Evolutionary conservation across 2,329 filamentous ascomycete species (phyloP).

Genomic region (Cercospora sojina): DNA sequence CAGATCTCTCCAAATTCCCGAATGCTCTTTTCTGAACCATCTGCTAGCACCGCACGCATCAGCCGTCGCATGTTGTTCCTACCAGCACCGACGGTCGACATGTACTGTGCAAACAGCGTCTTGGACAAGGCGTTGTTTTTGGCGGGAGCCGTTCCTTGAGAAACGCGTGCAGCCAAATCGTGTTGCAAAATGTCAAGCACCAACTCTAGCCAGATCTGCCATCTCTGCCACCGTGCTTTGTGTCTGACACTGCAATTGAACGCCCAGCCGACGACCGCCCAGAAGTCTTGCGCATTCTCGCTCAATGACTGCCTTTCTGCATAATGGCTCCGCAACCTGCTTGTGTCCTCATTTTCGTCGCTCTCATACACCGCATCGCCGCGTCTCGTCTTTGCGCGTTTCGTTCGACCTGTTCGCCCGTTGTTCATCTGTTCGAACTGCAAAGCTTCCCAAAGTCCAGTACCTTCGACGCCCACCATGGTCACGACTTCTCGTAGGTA

Average conservation of each 20-base stretch:
- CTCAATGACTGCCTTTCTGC: slow-evolving; percentile 68
- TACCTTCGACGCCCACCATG: slow-evolving; percentile 67
- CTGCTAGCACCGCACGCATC: slow-evolving; percentile 66
- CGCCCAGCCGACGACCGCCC: slow-evolving; percentile 85
- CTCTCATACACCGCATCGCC: slow-evolving; percentile 1
- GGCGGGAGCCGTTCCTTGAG: slow-evolving; percentile 23
- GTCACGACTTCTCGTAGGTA: slow-evolving; percentile 68
- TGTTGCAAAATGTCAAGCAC: slow-evolving; percentile 75
- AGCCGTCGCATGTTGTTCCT: slow-evolving; percentile 53
- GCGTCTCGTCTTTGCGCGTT: slow-evolving; percentile 21
- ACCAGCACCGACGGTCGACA: slow-evolving; percentile 43
- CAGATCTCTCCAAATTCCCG: slow-evolving; percentile 66
- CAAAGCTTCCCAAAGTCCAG: slow-evolving; percentile 71
- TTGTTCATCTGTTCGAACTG: slow-evolving; percentile 51
- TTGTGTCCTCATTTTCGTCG: slow-evolving; percentile 44
- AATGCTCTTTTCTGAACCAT: slow-evolving; percentile 55
- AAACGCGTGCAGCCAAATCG: slow-evolving; percentile 61
- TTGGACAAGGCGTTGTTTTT: slow-evolving; percentile 43
- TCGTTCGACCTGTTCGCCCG: slow-evolving; percentile 18
- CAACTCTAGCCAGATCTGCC: slow-evolving; percentile 76
- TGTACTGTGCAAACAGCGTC: slow-evolving; percentile 63
- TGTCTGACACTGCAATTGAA: slow-evolving; percentile 81
- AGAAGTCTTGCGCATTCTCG: slow-evolving; percentile 79
- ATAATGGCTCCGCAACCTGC: slow-evolving; percentile 58
- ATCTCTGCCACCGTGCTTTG: slow-evolving; percentile 74